phyloP scores from a whole-genome alignment of 176 grass and related monocot species.

The Oryza officinalis region DNA sequence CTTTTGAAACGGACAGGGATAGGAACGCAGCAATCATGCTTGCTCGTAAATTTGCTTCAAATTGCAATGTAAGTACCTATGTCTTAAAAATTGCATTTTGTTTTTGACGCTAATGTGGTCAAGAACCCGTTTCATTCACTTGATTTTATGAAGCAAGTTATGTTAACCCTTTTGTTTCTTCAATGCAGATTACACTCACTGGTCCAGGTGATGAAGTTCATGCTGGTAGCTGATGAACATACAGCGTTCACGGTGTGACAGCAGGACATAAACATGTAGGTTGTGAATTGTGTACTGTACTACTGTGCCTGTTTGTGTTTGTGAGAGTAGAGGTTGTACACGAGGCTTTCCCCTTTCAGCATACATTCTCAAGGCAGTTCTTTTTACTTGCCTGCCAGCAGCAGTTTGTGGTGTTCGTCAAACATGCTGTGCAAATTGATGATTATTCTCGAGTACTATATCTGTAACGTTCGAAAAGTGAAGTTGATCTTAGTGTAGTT shows the following conservation, averaged over 20 bases:
- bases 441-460: conserved; percentile 2
- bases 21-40: conserved; percentile 89
- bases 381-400: conserved; percentile 59
- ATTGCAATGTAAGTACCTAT: conserved; percentile 69
- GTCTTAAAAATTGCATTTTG: not conserved
- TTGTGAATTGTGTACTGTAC: conserved; percentile 48
- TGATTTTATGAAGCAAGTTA: not conserved
- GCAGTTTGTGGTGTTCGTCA: conserved; percentile 1
- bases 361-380: conserved; percentile 52
- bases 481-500: conserved; percentile 3
- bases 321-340: conserved; percentile 45
- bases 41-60: conserved; percentile 84
- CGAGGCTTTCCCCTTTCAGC: conserved; percentile 42
- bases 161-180: not conserved
- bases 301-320: conserved; percentile 12
- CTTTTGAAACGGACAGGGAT: conserved; percentile 88
- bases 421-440: conserved; percentile 18
- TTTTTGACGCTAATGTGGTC: not conserved
- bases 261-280: conserved; percentile 46
- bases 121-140: not conserved
- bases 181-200: conserved; percentile 28
- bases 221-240: conserved; percentile 28
- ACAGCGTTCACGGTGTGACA: conserved; percentile 8
- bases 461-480: not conserved
- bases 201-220: conserved; percentile 51